Evolutionary conservation across 441 rosid species (phyloP), one percentile per base, ranked within the genome.

Genomic region (Capsella rubella): DNA sequence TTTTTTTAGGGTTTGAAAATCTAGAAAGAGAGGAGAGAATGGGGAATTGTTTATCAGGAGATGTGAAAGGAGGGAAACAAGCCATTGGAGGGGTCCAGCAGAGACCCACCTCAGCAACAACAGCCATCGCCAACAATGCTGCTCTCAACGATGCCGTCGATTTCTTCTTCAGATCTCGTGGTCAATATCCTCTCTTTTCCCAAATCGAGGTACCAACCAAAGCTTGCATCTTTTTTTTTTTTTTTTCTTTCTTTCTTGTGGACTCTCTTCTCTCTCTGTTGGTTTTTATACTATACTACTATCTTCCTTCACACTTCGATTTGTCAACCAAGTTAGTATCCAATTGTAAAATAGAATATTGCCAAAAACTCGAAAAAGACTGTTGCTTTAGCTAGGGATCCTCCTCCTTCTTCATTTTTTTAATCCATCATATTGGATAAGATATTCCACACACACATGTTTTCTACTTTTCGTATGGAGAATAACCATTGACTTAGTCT

Each of bases 91-190:
- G 90, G 71, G 58, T 80, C 78, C 81, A 67, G 6, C 73, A 31
- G 10, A 68, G 81, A 68, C 72, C 87, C 80, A 73, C 72, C 0
- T 53, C 79, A 21, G 25, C 25, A 11, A 16, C 61, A 1, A 34
- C 37, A 8, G 16, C 61, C 1, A 35, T 49, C 39, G 16, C 40
- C 9, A 79, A 79, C 75, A 55, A 57, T 45, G 83, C 71, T 4
- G 82, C 59, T 16, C 81, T 59, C 27, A 91, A 89, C 72, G 95
- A 87, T n/a, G 89, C 95, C 8, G 83, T 87, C 14, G 89, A 89
- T 59, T 78, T 78, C 80, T 87, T 85, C 84, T 85, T 83, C 70
- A 76, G 82, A 64, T 80, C 83, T 8, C 84, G 72, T 13, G 87
- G 93, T 21, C 83, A 56, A 27, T 82, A 56, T 14, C 59, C 86